Base-by-base conservation (phyloP, 2,329 filamentous ascomycete genomes). In the Hypoxylon sp. region DNA sequence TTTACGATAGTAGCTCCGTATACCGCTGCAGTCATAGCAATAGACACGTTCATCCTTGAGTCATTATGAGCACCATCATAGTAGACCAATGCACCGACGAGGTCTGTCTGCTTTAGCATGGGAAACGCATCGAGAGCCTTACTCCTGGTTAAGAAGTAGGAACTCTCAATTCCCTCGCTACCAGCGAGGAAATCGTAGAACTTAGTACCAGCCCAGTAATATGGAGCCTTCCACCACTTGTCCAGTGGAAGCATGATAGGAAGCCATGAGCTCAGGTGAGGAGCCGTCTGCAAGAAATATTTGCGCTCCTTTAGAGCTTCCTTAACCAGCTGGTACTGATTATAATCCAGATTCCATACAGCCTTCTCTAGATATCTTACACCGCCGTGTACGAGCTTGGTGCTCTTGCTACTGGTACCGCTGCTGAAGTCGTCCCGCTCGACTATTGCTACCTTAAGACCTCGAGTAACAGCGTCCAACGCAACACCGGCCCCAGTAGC, bases 51-150 rank as follows among this genome's bases (percentile, higher is more conserved):
- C 93, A 97, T 97, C 54, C 94, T 89, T 19, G 93, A 96, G 80
- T 97, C 94, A 77, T 97, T 97, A 82, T 97, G 94, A 31, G 92
- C 93, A 74, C 94, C 94, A 82, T 97, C 93, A 78, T 97, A 97
- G 84, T 97, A 97, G 24, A 97, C 93, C 75, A 97, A 83, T 64
- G 93, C 93, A 67, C 94, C 94, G 48, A 94, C 87, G 13, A 97
- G 84, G 71, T 91, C 89, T 46, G 92, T 90, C 77, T 89, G 91
- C 82, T 93, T 94, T 72, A 97, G 81, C 93, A 97, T 96, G 6
- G 94, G 94, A 77, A 97, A 97, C 2, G 92, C 92, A 78, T 95
- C 93, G 70, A 97, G 84, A 8, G 93, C 93, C 81, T 95, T 95
- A 79, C 91, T 94, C 80, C 91, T 91, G 24, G 93, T 94, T 76